These are phyloP conservation scores for Cucurbita argyrosperma DNA, from an alignment of 306 rosid genomes.

Conservation along the genomic window DNA sequence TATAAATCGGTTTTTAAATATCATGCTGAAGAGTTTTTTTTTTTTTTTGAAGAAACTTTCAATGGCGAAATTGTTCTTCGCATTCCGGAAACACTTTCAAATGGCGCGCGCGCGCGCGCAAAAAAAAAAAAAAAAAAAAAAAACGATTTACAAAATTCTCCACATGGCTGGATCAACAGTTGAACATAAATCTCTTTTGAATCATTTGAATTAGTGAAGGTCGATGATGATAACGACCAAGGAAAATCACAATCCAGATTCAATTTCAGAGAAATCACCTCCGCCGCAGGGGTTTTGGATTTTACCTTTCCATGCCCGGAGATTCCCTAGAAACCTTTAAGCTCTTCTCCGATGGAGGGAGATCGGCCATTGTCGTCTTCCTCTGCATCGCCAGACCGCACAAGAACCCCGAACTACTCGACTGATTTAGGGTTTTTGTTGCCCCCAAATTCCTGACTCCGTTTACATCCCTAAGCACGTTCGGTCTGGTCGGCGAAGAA, in stretches of 20 bases:
- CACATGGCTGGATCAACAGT: too few species aligned
- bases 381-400: slow-evolving; percentile 42
- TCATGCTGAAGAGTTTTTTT: too few species aligned
- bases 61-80: too few species aligned
- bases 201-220: not conserved
- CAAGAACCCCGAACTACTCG: slow-evolving; percentile 37
- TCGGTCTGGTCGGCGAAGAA: slow-evolving; percentile 27
- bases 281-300: not conserved
- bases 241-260: not conserved
- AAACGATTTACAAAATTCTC: too few species aligned
- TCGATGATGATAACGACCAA: not conserved
- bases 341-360: slow-evolving; percentile 7
- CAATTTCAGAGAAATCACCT: not conserved
- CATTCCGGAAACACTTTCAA: too few species aligned
- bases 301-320: not conserved
- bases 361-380: not conserved
- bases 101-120: too few species aligned
- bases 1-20: too few species aligned
- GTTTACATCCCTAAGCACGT: slow-evolving; percentile 52
- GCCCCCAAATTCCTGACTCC: slow-evolving; percentile 43
- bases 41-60: too few species aligned
- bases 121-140: too few species aligned
- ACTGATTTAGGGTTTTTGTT: slow-evolving; percentile 17
- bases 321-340: not conserved
- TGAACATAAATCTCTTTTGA: not conserved